Evolutionary conservation across 78 protist species (phyloP).

Genomic region (Cavenderia fasciculata): DNA sequence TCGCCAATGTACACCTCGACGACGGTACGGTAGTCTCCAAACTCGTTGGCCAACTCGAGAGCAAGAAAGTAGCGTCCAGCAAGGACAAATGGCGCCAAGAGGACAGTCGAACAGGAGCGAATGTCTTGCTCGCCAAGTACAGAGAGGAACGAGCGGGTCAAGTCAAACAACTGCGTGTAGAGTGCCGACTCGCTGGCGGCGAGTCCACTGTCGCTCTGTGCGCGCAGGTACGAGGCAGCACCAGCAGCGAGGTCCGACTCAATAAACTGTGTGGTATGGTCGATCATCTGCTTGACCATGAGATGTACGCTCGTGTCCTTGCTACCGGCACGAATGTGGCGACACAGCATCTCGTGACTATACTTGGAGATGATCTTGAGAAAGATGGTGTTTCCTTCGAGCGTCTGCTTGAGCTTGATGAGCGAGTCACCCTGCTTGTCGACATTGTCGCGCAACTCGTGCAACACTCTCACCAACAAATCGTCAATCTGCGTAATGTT

Average conservation of each 20-base stretch:
- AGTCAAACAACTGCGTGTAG: neutral
- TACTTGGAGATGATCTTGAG: neutral
- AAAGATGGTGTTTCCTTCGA: slow-evolving; percentile 1
- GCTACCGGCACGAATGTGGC: neutral
- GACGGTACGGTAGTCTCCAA: slow-evolving; percentile 8
- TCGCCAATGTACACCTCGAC: slow-evolving; percentile 24
- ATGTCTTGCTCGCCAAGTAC: neutral
- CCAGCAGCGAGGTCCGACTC: slow-evolving; percentile 18
- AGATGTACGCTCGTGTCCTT: neutral
- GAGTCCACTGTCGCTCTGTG: neutral
- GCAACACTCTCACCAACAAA: neutral
- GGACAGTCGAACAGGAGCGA: neutral
- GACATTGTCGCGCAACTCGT: neutral
- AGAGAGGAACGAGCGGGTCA: neutral
- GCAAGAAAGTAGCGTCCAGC: neutral
- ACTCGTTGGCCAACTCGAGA: slow-evolving; percentile 17
- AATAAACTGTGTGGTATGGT: neutral
- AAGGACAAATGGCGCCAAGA: slow-evolving; percentile 1
- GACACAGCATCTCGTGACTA: neutral
- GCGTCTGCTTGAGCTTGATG: neutral
- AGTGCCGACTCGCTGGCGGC: neutral
- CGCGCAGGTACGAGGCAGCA: neutral
- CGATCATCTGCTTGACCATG: neutral
- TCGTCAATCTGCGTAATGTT: slow-evolving; percentile 27
- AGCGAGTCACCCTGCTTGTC: neutral